Percentiles rank a stretch among this genome's conserved stretches.
Evolutionary conservation across 2,329 filamentous ascomycete genomes (phyloP).

Genomic region (Decorospora gaudefroyi): DNA sequence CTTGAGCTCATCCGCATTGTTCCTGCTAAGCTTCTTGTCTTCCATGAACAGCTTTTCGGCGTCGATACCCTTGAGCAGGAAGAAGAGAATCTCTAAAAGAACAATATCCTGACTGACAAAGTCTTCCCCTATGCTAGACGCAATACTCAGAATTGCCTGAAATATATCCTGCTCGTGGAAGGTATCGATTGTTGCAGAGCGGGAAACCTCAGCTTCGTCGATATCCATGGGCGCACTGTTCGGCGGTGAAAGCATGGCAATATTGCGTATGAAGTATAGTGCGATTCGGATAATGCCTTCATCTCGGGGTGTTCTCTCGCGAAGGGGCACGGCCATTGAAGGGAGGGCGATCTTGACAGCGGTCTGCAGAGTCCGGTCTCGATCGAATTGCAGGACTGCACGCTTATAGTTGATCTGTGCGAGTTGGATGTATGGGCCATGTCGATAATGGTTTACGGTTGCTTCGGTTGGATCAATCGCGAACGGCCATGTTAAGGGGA

Average conservation of each 20-base stretch:
- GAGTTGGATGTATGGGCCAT: conserved; percentile 85
- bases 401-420: conserved; percentile 90
- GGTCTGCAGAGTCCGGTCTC: conserved; percentile 75
- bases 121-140: conserved; percentile 91
- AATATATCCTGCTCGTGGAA: conserved; percentile 93
- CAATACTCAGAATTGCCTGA: conserved; percentile 79
- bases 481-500: conserved; percentile 92
- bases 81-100: conserved; percentile 90
- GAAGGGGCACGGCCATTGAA: conserved; percentile 76
- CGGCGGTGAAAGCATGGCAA: conserved; percentile 80
- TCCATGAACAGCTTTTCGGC: conserved; percentile 83
- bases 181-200: conserved; percentile 83
- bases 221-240: conserved; percentile 74
- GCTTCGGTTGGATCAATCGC: conserved; percentile 78
- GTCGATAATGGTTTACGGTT: conserved; percentile 90
- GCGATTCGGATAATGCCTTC: conserved; percentile 91
- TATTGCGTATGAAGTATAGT: conserved; percentile 85
- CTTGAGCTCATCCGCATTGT: conserved; percentile 73
- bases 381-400: conserved; percentile 81
- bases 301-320: conserved; percentile 77
- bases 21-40: conserved; percentile 69
- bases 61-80: conserved; percentile 88
- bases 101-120: conserved; percentile 87
- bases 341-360: conserved; percentile 81
- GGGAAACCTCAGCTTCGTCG: conserved; percentile 87